Conservation (phyloP, 176 grass and related monocot genomes). For the Thinopyrum elongatum region DNA sequence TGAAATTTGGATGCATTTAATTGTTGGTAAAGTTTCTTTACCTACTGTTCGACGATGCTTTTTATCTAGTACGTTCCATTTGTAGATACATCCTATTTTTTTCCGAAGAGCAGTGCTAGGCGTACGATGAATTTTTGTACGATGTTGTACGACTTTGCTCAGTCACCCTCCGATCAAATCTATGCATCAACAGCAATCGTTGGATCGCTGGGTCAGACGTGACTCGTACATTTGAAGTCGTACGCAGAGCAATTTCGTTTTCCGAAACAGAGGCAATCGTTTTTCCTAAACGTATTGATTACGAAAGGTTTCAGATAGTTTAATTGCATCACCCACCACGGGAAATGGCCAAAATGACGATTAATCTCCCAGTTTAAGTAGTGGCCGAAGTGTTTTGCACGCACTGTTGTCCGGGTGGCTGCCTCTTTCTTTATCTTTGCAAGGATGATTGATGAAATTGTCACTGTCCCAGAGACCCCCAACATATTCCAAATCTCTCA, state of each 20-base stretch:
- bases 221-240: too few relatives aligned
- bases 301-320: background rate
- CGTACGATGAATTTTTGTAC: too few relatives aligned
- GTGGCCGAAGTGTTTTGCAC: background rate
- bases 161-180: too few relatives aligned
- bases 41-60: too few relatives aligned
- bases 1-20: too few relatives aligned
- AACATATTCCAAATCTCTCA: too few relatives aligned
- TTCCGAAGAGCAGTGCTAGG: too few relatives aligned
- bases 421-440: background rate
- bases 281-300: background rate
- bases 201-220: too few relatives aligned
- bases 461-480: background rate
- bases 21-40: background rate
- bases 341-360: background rate
- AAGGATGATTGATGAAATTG: background rate
- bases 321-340: background rate
- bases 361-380: background rate
- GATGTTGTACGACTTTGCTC: too few relatives aligned
- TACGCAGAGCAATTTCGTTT: too few relatives aligned
- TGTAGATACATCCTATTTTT: background rate
- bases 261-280: background rate
- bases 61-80: too few relatives aligned
- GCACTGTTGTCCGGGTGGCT: background rate
- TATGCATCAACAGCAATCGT: too few relatives aligned